Percentiles rank a stretch among this genome's conserved stretches.
Conservation (phyloP, 164 flowering plant species). For the Macadamia integrifolia region DNA sequence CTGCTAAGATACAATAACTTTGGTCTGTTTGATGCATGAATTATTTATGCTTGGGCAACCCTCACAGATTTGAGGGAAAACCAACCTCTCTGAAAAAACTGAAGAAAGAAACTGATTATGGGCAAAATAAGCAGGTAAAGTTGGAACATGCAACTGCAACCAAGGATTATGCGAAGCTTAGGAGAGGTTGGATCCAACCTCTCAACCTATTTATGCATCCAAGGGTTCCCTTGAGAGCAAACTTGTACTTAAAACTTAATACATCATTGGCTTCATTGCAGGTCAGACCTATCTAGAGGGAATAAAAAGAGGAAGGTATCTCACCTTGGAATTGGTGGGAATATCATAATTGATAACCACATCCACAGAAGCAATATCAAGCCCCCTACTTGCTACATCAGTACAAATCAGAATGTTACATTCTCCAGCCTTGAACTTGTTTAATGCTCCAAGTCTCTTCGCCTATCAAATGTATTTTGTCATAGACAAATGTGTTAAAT, state of each 20-base stretch:
- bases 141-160: not conserved
- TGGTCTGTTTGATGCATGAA: no score
- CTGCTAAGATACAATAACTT: not conserved
- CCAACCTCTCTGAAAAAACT: not conserved
- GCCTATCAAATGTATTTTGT: conserved; percentile 34
- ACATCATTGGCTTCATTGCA: no score
- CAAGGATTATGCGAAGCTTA: no score
- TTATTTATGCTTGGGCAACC: not conserved
- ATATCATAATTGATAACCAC: conserved; percentile 92
- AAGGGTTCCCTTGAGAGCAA: no score
- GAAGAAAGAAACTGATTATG: not conserved
- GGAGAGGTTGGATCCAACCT: no score
- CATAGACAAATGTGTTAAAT: not conserved
- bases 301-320: not conserved
- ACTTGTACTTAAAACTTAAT: no score
- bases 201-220: no score
- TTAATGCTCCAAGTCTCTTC: conserved; percentile 81
- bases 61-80: not conserved
- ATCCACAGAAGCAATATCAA: conserved; percentile 94
- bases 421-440: conserved; percentile 88
- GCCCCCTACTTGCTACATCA: conserved; percentile 95
- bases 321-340: conserved; percentile 82
- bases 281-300: no score
- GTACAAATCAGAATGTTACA: conserved; percentile 85
- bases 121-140: not conserved